Percentiles rank a stretch among this genome's conserved stretches.
Conservation (phyloP, 2,329 filamentous ascomycete species). For the Ascosphaera acerosa region DNA sequence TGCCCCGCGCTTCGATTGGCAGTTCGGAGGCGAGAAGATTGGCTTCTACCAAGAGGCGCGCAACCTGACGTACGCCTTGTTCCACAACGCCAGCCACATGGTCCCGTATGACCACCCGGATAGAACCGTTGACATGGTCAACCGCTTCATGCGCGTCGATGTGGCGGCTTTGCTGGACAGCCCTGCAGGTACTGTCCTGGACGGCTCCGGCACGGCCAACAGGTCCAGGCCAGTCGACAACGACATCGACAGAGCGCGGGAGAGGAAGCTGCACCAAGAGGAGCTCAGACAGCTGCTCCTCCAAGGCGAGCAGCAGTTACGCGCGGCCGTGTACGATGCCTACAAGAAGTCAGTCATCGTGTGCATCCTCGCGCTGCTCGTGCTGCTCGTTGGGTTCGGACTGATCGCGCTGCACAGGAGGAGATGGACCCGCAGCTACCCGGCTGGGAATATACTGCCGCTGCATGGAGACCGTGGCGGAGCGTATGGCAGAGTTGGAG, state of each 20-base stretch:
- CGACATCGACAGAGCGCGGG: neutral
- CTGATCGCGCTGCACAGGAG: too few species aligned
- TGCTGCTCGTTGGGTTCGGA: neutral
- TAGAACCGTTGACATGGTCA: constrained; percentile 80
- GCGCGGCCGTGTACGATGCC: neutral
- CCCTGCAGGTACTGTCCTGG: constrained; percentile 54
- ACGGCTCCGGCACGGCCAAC: constrained; percentile 36
- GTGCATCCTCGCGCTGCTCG: neutral
- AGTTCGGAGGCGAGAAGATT: constrained; percentile 64
- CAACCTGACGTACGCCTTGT: constrained; percentile 85
- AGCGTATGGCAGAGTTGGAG: too few species aligned
- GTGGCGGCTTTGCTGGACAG: constrained; percentile 65
- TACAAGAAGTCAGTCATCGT: neutral
- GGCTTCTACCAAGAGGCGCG: constrained; percentile 88
- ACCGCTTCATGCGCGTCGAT: constrained; percentile 84
- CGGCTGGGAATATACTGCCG: too few species aligned
- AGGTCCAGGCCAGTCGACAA: too few species aligned
- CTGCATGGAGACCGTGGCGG: too few species aligned
- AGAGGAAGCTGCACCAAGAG: neutral
- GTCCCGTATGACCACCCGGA: constrained; percentile 84
- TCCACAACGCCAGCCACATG: constrained; percentile 95
- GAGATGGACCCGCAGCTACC: too few species aligned
- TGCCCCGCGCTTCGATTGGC: constrained; percentile 81
- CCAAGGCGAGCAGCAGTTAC: neutral
- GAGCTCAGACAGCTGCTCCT: neutral